Percentiles rank a stretch among this genome's conserved stretches.
Evolutionary conservation across 1,284 basidiomycete species (phyloP).

Genomic region (Veloporphyrellus conicus): DNA sequence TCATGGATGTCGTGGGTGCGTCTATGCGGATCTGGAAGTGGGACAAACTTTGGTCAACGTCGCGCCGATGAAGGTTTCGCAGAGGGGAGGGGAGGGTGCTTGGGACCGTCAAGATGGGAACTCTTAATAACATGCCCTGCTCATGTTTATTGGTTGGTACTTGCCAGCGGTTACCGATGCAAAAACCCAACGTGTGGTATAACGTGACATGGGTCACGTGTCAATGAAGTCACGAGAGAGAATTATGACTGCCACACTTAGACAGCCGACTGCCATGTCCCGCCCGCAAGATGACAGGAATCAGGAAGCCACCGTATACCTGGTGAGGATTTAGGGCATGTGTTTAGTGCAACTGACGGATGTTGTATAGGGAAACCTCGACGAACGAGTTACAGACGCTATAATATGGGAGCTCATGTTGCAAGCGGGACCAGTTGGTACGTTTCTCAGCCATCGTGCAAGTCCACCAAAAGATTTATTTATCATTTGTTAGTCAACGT

Average conservation of each 20-base stretch:
- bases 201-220: too few species aligned
- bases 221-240: not conserved
- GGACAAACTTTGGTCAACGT: too few species aligned
- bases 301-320: constrained; percentile 92
- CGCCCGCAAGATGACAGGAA: constrained; percentile 89
- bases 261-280: constrained; percentile 48
- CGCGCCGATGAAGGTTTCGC: too few species aligned
- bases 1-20: too few species aligned
- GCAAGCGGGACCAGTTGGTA: constrained; percentile 95
- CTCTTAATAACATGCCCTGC: too few species aligned
- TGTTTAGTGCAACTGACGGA: not conserved
- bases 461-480: not conserved
- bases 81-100: too few species aligned
- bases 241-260: not conserved
- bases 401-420: constrained; percentile 98
- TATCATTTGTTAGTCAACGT: constrained; percentile 72
- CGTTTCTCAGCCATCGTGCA: constrained; percentile 31
- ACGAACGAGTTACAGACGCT: constrained; percentile 91
- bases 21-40: too few species aligned
- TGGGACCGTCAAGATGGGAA: too few species aligned
- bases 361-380: constrained; percentile 79
- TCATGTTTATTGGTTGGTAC: too few species aligned
- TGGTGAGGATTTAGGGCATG: constrained; percentile 49
- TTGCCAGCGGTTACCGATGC: too few species aligned
- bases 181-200: too few species aligned